Conservation (phyloP, 1,284 basidiomycete species). For the Pseudozyma thailandica region DNA sequence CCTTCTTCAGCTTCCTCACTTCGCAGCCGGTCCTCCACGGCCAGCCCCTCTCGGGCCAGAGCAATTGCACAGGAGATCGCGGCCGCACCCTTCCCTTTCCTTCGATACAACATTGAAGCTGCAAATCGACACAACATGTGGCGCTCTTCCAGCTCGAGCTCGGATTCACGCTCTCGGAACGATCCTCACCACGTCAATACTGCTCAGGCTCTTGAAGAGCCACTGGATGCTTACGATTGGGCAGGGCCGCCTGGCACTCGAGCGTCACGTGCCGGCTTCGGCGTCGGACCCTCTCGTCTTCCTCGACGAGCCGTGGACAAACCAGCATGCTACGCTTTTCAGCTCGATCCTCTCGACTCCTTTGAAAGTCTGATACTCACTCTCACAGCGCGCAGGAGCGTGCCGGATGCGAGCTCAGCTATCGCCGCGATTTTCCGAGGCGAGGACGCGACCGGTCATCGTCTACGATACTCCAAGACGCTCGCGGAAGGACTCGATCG, state of each 20-base stretch:
- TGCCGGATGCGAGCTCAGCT: constrained; percentile 16
- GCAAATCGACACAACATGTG: constrained; percentile 22
- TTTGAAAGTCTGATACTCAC: constrained; percentile 57
- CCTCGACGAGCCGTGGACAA: constrained; percentile 15
- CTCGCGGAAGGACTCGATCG: constrained; percentile 56
- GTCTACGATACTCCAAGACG: constrained; percentile 45
- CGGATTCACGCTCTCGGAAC: neutral
- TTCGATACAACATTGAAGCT: constrained; percentile 28
- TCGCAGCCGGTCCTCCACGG: constrained; percentile 21
- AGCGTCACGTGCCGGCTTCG: constrained; percentile 8
- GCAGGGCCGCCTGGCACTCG: constrained; percentile 31
- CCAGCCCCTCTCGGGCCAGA: constrained; percentile 31
- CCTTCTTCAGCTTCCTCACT: constrained; percentile 17
- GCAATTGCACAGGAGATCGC: constrained; percentile 45
- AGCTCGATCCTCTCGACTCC: constrained; percentile 57
- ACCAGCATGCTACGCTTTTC: constrained; percentile 50
- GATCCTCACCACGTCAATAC: neutral
- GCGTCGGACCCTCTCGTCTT: neutral
- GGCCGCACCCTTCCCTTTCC: constrained; percentile 38
- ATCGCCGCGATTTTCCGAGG: constrained; percentile 27
- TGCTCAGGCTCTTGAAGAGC: constrained; percentile 22
- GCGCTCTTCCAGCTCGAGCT: constrained; percentile 1
- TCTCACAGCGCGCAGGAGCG: constrained; percentile 29
- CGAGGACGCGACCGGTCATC: constrained; percentile 15
- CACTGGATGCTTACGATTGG: constrained; percentile 53